Evolutionary conservation across 108 stramenopile genomes (phyloP).

Genomic region (Chaetoceros muelleri): DNA sequence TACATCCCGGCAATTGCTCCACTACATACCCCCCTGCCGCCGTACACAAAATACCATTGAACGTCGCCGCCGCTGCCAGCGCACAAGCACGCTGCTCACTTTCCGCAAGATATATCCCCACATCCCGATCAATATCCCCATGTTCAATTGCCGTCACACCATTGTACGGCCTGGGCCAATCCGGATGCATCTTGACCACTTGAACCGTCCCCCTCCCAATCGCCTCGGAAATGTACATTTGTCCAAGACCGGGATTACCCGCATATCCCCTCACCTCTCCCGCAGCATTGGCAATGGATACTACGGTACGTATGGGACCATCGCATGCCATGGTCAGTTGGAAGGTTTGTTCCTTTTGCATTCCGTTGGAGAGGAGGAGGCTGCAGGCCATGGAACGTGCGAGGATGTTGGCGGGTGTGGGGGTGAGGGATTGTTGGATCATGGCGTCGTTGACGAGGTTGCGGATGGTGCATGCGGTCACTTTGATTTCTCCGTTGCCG

Average conservation of each 20-base stretch:
- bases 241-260: slow-evolving; percentile 58
- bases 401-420: slow-evolving; percentile 56
- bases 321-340: slow-evolving; percentile 64
- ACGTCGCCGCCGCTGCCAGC: slow-evolving; percentile 57
- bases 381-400: slow-evolving; percentile 57
- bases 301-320: slow-evolving; percentile 65
- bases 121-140: slow-evolving; percentile 79
- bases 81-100: slow-evolving; percentile 84
- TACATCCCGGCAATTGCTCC: slow-evolving; percentile 69
- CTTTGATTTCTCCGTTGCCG: slow-evolving; percentile 63
- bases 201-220: slow-evolving; percentile 66
- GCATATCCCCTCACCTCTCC: slow-evolving; percentile 69
- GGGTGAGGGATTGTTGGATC: slow-evolving; percentile 66
- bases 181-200: slow-evolving; percentile 84
- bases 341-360: slow-evolving; percentile 76
- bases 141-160: slow-evolving; percentile 69
- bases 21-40: slow-evolving; percentile 83
- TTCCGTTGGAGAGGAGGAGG: slow-evolving; percentile 65
- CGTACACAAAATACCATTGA: slow-evolving; percentile 69
- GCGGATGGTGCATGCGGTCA: slow-evolving; percentile 67
- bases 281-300: slow-evolving; percentile 52
- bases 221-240: slow-evolving; percentile 52
- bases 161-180: slow-evolving; percentile 84
- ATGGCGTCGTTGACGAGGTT: slow-evolving; percentile 77
- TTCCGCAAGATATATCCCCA: slow-evolving; percentile 78